A percentile compares a stretch with the other conserved stretches of the same genome.
phyloP scores from a whole-genome alignment of 257 asterid genomes.

The Solanum verrucosum region DNA sequence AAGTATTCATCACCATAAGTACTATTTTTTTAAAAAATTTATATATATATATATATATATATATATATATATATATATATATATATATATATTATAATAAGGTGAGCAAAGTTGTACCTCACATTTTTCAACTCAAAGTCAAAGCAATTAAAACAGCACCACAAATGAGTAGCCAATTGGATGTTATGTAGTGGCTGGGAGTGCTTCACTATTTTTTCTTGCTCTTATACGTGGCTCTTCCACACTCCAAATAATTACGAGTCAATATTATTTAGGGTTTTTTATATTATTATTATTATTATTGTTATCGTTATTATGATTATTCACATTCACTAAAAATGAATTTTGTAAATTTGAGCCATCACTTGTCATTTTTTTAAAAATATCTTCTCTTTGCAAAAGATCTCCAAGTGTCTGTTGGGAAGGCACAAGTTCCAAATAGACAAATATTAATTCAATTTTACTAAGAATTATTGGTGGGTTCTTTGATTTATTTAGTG shows the following conservation, averaged over 20 bases:
- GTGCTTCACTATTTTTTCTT: background rate
- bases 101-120: background rate
- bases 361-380: background rate
- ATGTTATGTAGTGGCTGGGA: background rate
- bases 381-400: background rate
- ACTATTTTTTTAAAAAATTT: too few relatives aligned
- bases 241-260: background rate
- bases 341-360: background rate
- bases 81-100: too few relatives aligned
- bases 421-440: background rate
- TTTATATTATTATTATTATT: background rate
- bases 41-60: too few relatives aligned
- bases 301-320: background rate
- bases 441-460: background rate
- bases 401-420: background rate
- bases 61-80: too few relatives aligned
- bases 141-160: background rate
- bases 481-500: background rate
- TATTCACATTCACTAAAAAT: background rate
- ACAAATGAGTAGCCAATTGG: background rate
- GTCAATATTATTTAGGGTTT: background rate
- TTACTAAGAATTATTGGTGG: background rate
- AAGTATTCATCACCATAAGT: too few relatives aligned
- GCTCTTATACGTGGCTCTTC: background rate
- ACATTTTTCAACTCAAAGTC: background rate